Evolutionary conservation across 345 rosid genomes (phyloP), one percentile per base, ranked within the genome.

Genomic region (Eucalyptus polyanthemos): DNA sequence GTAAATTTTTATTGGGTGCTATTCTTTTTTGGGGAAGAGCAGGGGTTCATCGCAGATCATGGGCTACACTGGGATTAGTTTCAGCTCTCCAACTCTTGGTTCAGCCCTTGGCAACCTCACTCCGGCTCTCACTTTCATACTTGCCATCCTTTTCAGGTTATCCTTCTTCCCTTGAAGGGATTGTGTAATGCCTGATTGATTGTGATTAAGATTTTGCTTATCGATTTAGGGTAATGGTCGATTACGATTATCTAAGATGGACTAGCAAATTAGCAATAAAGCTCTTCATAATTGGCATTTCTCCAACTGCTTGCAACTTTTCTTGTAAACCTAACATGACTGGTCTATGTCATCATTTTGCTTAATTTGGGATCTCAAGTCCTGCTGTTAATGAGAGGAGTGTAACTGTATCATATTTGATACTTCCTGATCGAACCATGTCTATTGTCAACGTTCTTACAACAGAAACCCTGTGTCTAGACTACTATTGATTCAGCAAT

Each of bases 1-100:
- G 80, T 17, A 17, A 69, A 69, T 69, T 69, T 67, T 37, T 47
- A 53, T 11, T 90, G 86, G 37, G 62, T 62, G 25, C 58, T 80
- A n/a, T 58, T 16, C 42, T 69, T 9, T 69, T 69, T 31, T 34
- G 80, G 42, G 42, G 80, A 31, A 34, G 80, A 69, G 69, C 93
- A 97, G 99, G 95, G 89, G 96, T 88, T 91, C 96, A 88, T 95
- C 98, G 89, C 96, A 95, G 93, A 95, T 96, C 86, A 87, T 95
- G 94, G 99, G 98, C 11, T 97, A 94, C 88, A 94, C 96, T 89
- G 99, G 99, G 31, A 97, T 97, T 87, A 94, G 90, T 87, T 94
- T 91, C 87, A 95, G 98, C 44, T 72, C 27, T 72, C 45, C 25
- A 37, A 34, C 25, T 21, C 81, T 72, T 19, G 24, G 81, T 34